Conservation (phyloP, 2,329 filamentous ascomycete species). For the Albifimbria verrucaria region DNA sequence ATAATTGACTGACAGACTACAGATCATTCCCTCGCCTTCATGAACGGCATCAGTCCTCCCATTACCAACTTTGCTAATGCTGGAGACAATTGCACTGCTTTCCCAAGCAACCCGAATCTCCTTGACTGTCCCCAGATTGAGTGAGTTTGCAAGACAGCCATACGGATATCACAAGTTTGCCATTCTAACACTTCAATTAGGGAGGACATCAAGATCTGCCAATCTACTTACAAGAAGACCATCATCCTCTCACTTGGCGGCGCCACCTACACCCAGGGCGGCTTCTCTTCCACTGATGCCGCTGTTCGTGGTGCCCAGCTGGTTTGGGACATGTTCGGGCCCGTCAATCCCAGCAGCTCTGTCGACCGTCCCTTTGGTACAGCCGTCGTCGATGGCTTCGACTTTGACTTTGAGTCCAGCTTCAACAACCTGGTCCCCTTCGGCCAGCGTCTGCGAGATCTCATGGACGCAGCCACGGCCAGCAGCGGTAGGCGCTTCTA, state of each 20-base stretch:
- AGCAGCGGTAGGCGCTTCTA: conserved; percentile 52
- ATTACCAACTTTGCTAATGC: conserved; percentile 64
- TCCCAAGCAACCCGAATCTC: conserved; percentile 51
- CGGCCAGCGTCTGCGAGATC: conserved; percentile 51
- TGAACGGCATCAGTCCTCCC: conserved; percentile 53
- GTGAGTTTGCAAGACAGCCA: conserved; percentile 35
- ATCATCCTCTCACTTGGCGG: conserved; percentile 71
- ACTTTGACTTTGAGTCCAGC: conserved; percentile 68
- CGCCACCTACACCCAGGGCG: conserved; percentile 65
- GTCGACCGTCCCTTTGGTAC: conserved; percentile 63
- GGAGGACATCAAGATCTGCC: conserved; percentile 56
- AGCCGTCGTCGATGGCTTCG: conserved; percentile 69
- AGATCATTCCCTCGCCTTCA: conserved; percentile 63
- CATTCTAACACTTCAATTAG: conserved; percentile 19
- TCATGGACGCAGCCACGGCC: conserved; percentile 45
- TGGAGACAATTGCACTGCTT: conserved; percentile 57
- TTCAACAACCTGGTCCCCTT: conserved; percentile 60
- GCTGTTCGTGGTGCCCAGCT: conserved; percentile 56
- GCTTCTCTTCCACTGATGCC: conserved; percentile 51
- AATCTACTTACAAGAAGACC: conserved; percentile 61
- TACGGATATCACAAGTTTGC: neutral
- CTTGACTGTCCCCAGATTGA: conserved; percentile 62
- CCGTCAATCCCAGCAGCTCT: conserved; percentile 37
- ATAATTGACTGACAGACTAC: neutral
- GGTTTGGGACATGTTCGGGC: conserved; percentile 71